Evolutionary conservation across 345 rosid species (phyloP).

Genomic region (Nephelium lappaceum): DNA sequence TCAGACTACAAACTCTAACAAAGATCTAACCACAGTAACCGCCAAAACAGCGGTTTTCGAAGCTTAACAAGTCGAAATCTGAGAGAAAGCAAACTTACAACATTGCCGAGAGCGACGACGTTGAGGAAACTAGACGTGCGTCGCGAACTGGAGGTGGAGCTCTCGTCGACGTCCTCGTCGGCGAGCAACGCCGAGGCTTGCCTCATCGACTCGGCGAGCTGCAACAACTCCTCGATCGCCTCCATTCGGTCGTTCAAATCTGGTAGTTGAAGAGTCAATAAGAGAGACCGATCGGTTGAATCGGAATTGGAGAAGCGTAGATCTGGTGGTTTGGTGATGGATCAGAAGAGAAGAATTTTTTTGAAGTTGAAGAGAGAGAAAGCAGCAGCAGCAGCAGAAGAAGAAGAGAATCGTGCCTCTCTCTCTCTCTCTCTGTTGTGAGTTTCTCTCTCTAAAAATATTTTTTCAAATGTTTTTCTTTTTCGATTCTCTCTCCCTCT

Average conservation of each 20-base stretch:
- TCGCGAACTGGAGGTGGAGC: conserved; percentile 47
- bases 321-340: conserved; percentile 2
- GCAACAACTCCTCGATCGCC: conserved; percentile 84
- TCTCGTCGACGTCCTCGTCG: conserved; percentile 90
- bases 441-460: conserved; percentile 6
- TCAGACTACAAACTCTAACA: background rate
- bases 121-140: conserved; percentile 77
- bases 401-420: background rate
- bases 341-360: background rate
- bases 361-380: background rate
- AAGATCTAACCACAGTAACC: conserved; percentile 3
- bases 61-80: conserved; percentile 6
- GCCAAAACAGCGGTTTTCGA: background rate
- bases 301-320: background rate
- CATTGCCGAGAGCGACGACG: conserved; percentile 90
- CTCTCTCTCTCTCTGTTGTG: background rate
- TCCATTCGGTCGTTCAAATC: conserved; percentile 43
- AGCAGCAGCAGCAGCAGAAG: background rate
- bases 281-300: conserved; percentile 1
- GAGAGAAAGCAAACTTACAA: conserved; percentile 53
- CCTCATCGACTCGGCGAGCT: conserved; percentile 83
- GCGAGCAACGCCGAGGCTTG: conserved; percentile 81
- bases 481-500: background rate
- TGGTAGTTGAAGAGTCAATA: background rate
- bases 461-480: conserved; percentile 1